A percentile compares a stretch with the other conserved stretches of the same genome.
Conservation (phyloP, 441 rosid genomes). For the Adansonia madagascariensis region DNA sequence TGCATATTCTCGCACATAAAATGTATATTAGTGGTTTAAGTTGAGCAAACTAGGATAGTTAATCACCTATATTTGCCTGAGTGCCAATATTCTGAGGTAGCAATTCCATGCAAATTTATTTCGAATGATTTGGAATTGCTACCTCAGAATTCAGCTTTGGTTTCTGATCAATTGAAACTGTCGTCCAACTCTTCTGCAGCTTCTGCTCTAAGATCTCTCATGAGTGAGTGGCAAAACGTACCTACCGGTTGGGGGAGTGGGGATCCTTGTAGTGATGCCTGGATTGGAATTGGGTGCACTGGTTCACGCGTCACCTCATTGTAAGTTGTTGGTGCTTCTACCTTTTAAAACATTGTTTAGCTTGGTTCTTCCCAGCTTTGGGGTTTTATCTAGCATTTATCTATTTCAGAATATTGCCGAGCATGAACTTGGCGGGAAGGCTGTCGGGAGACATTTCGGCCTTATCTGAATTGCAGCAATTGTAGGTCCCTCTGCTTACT, state of each 20-base stretch:
- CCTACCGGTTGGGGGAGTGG: conserved; percentile 65
- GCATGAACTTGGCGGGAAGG: conserved; percentile 54
- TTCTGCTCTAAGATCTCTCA: conserved; percentile 45
- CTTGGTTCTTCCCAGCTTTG: conserved; percentile 8
- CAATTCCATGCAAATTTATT: background rate
- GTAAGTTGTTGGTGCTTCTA: conserved; percentile 41
- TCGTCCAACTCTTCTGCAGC: conserved; percentile 42
- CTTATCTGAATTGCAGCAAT: conserved; percentile 57
- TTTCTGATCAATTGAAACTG: background rate
- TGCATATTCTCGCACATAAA: background rate
- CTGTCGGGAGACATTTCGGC: conserved; percentile 55
- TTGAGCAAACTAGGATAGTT: conserved; percentile 2
- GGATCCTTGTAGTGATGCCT: conserved; percentile 76
- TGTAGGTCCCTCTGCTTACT: conserved; percentile 51
- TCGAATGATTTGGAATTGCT: conserved; percentile 3
- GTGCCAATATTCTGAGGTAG: background rate
- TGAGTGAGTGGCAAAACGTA: conserved; percentile 45
- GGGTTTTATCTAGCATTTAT: conserved; percentile 11
- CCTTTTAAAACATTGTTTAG: conserved; percentile 21
- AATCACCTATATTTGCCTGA: conserved; percentile 4
- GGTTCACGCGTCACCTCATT: conserved; percentile 58
- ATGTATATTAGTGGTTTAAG: background rate
- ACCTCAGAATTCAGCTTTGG: conserved; percentile 4
- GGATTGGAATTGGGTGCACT: conserved; percentile 76
- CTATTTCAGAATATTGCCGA: conserved; percentile 59